Base-by-base conservation (phyloP, 768 basidiomycete species). In the Pholiota conissans region DNA sequence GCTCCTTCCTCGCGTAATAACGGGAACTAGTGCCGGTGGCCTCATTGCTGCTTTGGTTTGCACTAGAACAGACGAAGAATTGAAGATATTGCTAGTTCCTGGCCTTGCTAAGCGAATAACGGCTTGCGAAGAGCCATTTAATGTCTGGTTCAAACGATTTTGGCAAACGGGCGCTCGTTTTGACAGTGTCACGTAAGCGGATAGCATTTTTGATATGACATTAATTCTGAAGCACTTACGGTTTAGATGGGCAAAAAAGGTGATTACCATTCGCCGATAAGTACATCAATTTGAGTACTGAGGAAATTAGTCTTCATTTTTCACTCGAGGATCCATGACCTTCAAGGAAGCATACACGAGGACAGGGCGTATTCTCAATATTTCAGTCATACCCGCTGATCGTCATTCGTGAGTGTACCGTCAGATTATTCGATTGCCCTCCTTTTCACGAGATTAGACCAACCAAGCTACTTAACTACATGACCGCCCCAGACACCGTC, bases 1-100 rank as follows among this genome's bases (percentile, higher is more conserved):
- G 16, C 75, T 97, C 3, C 76, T 98, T 13, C 97, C 97, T 16
- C 84, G 93, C 30, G 95, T 99, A 3, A 86, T 98, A 57, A 91
- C 95, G 9, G 96, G 96, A 11, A 98, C 96, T 5, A 93, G 91
- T 34, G 96, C 96, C 1, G 96, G 96, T 3, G 95, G 91, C 8
- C 81, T 98, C 8, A 77, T 93, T 49, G 77, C 85, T 32, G 82
- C 84, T 2, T 74, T 99, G 32, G 80, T 85, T 16, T 95, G 95
- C 71, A 95, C 93, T 0, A 82, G 90, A 47, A 98, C 92, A 26
- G 87, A 98, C 56, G 89, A 86, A 13, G 97, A 99, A 70, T 78
- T 98, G 50, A 86, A 83, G 62, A 65, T 75, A 27, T 72, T 98
- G 30, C 77, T 98, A 28, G 83, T 88, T 0, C 96, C 97, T 0